phyloP scores from a whole-genome alignment of 2,329 filamentous ascomycete genomes.

The Aureobasidium sp. region DNA sequence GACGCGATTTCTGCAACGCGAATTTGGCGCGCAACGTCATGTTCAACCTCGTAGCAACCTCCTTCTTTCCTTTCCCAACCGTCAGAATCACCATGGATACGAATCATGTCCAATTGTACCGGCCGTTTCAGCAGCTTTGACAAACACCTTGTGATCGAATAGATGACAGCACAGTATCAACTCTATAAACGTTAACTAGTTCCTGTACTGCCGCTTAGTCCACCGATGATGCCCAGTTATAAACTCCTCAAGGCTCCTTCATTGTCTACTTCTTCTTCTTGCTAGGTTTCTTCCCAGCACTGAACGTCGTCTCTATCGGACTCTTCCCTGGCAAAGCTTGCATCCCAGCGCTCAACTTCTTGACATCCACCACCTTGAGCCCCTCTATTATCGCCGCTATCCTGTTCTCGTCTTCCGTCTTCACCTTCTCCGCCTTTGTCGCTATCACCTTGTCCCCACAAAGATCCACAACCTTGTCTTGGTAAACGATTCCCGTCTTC shows the following conservation, averaged over 20 bases:
- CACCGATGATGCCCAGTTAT: too few relatives aligned
- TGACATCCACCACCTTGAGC: not conserved
- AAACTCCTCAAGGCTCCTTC: not conserved
- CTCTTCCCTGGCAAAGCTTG: not conserved
- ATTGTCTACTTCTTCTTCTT: not conserved
- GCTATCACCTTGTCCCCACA: not conserved
- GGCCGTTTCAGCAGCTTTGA: too few relatives aligned
- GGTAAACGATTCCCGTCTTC: not conserved
- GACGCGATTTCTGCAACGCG: not conserved
- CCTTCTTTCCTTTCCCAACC: not conserved
- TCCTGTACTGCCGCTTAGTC: too few relatives aligned
- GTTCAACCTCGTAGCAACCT: not conserved
- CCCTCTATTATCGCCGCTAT: not conserved
- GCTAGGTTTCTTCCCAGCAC: not conserved
- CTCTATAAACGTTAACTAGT: too few relatives aligned
- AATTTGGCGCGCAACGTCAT: slow-evolving; percentile 1
- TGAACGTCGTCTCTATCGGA: not conserved
- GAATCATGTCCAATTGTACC: too few relatives aligned
- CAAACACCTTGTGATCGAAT: too few relatives aligned
- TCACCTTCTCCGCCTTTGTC: not conserved
- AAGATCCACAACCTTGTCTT: not conserved
- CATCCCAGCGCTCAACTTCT: not conserved
- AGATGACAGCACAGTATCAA: too few relatives aligned
- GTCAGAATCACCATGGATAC: not conserved
- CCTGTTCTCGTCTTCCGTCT: not conserved